A percentile compares a stretch with the other conserved stretches of the same genome.
Evolutionary conservation across 306 rosid genomes (phyloP).

Genomic region (Fragaria iinumae): DNA sequence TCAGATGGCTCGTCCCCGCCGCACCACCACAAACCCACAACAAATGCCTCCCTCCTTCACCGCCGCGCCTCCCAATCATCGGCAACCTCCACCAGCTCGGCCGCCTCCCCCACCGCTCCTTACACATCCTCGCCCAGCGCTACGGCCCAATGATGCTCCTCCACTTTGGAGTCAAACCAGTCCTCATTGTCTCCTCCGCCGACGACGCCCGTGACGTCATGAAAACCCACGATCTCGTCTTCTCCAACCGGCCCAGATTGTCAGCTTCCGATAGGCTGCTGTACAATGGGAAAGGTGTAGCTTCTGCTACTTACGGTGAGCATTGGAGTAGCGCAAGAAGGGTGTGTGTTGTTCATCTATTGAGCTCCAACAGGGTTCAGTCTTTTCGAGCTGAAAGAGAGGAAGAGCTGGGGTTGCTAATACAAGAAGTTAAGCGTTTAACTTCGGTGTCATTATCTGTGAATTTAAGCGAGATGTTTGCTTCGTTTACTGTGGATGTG

Average conservation of each 20-base stretch:
- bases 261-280: not conserved
- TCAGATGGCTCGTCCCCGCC: constrained; percentile 1
- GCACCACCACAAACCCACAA: not conserved
- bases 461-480: constrained; percentile 39
- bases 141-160: constrained; percentile 36
- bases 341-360: constrained; percentile 25
- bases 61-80: constrained; percentile 23
- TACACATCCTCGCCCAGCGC: constrained; percentile 12
- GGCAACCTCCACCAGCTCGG: constrained; percentile 38
- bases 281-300: constrained; percentile 14
- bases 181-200: constrained; percentile 27
- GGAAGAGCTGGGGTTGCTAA: constrained; percentile 23
- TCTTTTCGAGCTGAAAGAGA: constrained; percentile 29
- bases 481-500: constrained; percentile 30
- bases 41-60: constrained; percentile 30
- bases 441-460: constrained; percentile 8
- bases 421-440: constrained; percentile 24
- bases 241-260: constrained; percentile 26
- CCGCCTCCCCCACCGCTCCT: constrained; percentile 21
- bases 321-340: constrained; percentile 40
- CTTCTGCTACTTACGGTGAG: constrained; percentile 36
- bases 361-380: constrained; percentile 35
- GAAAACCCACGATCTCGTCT: constrained; percentile 35
- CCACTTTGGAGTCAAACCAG: constrained; percentile 23
- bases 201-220: constrained; percentile 31